These are phyloP conservation scores for Sugiyamaella mastotermitis DNA, from an alignment of 805 yeast species.

Conservation along the genomic window DNA sequence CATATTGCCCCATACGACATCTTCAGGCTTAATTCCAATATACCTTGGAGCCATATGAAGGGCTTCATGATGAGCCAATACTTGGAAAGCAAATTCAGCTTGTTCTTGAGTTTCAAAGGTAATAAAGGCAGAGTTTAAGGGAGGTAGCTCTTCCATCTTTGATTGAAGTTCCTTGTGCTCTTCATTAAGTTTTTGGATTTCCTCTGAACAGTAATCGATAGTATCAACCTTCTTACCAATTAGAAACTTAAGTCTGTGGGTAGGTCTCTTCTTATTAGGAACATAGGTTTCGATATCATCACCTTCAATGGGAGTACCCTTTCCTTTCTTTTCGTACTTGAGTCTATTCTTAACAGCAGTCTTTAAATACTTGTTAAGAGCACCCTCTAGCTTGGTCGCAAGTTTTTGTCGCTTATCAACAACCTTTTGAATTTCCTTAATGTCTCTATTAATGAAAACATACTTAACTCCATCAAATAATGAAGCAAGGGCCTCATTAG, in stretches of 20 bases:
- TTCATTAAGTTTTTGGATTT: constrained; percentile 60
- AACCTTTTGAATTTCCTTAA: constrained; percentile 45
- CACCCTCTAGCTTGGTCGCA: constrained; percentile 59
- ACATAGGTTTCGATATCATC: constrained; percentile 40
- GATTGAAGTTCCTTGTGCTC: constrained; percentile 57
- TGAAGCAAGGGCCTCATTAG: constrained; percentile 65
- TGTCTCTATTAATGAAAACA: constrained; percentile 73
- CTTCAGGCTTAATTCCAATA: constrained; percentile 72
- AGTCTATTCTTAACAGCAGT: constrained; percentile 57
- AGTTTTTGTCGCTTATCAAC: constrained; percentile 55
- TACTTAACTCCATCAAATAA: constrained; percentile 77
- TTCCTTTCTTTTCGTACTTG: constrained; percentile 64
- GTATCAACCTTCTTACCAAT: constrained; percentile 84
- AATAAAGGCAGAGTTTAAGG: constrained; percentile 78
- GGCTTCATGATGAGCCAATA: constrained; percentile 47
- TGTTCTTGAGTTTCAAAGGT: constrained; percentile 82
- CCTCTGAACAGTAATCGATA: constrained; percentile 62
- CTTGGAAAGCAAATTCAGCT: constrained; percentile 82
- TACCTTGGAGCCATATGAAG: constrained; percentile 40
- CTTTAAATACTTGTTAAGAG: constrained; percentile 52
- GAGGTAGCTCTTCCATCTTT: constrained; percentile 45
- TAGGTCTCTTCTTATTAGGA: constrained; percentile 71
- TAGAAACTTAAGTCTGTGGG: constrained; percentile 63
- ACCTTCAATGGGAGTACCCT: constrained; percentile 22
- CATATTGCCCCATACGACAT: constrained; percentile 77